phyloP scores from a whole-genome alignment of 768 basidiomycete species.

The Boletus subcaerulescens region DNA sequence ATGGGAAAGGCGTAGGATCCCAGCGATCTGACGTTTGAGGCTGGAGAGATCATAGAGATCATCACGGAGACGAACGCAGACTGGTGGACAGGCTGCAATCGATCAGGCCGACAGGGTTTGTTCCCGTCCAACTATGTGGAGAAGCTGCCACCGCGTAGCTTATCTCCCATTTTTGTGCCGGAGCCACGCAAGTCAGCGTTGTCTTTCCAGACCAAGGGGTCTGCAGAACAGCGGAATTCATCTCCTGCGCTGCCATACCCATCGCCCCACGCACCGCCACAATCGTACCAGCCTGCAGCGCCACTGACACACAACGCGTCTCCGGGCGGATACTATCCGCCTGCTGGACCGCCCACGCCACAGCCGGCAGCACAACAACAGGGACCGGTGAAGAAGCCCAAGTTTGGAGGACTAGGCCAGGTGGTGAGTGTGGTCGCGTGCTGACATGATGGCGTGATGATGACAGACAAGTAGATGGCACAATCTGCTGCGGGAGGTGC shows the following conservation, averaged over 20 bases:
- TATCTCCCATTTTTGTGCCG: conserved; percentile 23
- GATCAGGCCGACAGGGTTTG: conserved; percentile 61
- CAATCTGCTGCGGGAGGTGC: conserved; percentile 39
- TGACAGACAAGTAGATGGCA: conserved; percentile 23
- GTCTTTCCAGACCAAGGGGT: conserved; percentile 3
- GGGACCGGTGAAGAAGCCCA: conserved; percentile 33
- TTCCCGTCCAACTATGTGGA: conserved; percentile 81
- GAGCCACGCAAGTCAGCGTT: conserved; percentile 19
- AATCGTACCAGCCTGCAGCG: conserved; percentile 5
- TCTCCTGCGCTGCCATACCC: conserved; percentile 22
- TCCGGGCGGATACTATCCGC: conserved; percentile 16
- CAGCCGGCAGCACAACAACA: conserved; percentile 33
- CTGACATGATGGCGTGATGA: not conserved
- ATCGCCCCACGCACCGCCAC: conserved; percentile 10
- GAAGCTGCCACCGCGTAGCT: conserved; percentile 36
- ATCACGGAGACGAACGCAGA: conserved; percentile 81
- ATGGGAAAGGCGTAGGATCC: conserved; percentile 49
- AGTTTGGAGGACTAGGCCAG: conserved; percentile 39
- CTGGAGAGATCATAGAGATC: conserved; percentile 78
- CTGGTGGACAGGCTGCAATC: conserved; percentile 81
- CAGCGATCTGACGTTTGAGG: conserved; percentile 70
- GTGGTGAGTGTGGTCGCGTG: conserved; percentile 27
- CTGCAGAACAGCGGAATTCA: conserved; percentile 12
- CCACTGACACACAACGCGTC: conserved; percentile 16
- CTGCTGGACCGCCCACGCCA: conserved; percentile 30